Percentiles rank a stretch among this genome's conserved stretches.
phyloP scores from a whole-genome alignment of 495 filamentous ascomycete species.

The Letharia lupina region DNA sequence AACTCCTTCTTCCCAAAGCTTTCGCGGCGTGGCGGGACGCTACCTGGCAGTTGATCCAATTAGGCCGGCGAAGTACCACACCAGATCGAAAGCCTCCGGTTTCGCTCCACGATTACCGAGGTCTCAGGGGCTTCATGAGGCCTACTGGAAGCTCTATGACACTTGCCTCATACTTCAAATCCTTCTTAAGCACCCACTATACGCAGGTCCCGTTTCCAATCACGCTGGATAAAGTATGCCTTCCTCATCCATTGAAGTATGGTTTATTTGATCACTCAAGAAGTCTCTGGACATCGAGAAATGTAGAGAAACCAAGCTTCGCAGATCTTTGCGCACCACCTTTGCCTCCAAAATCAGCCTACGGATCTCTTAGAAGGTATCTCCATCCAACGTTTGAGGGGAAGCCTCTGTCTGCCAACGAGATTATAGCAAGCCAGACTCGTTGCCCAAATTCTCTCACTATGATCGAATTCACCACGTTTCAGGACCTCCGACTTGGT shows the following conservation, averaged over 20 bases:
- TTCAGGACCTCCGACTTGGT: constrained; percentile 41
- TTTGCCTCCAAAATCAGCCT: constrained; percentile 26
- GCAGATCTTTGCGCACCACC: constrained; percentile 25
- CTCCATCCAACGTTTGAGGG: constrained; percentile 19
- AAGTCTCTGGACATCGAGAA: constrained; percentile 24
- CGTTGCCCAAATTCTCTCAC: constrained; percentile 40
- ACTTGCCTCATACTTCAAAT: constrained; percentile 34
- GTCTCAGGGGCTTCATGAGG: not conserved
- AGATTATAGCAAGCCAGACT: constrained; percentile 46
- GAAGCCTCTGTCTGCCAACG: constrained; percentile 44
- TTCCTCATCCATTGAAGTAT: constrained; percentile 28
- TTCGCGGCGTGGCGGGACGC: constrained; percentile 39
- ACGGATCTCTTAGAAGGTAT: constrained; percentile 21
- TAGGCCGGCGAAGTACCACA: constrained; percentile 1
- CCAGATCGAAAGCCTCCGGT: constrained; percentile 3
- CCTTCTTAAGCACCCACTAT: constrained; percentile 33
- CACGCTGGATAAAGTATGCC: constrained; percentile 24
- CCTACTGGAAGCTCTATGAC: constrained; percentile 22
- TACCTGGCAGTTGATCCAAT: constrained; percentile 34
- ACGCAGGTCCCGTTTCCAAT: constrained; percentile 26
- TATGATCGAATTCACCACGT: constrained; percentile 43
- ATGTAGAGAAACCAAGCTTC: constrained; percentile 26
- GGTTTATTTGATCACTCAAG: constrained; percentile 27
- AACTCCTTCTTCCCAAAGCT: constrained; percentile 33
- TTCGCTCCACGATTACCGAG: not conserved